phyloP scores from a whole-genome alignment of 345 rosid species.

The Citrus cavaleriei region DNA sequence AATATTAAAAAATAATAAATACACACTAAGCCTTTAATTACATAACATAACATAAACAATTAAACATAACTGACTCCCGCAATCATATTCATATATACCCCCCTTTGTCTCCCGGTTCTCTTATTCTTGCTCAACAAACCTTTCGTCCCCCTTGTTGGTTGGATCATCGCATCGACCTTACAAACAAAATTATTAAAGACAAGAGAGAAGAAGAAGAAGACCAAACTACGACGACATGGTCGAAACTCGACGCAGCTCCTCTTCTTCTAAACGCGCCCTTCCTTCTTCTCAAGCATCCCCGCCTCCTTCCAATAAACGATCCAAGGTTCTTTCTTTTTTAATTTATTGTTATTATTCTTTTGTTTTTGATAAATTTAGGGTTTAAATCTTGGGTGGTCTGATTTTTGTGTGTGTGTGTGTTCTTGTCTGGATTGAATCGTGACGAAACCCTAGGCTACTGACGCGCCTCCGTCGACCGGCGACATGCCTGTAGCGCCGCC shows the following conservation, averaged over 20 bases:
- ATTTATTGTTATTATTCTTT: neutral
- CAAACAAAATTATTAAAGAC: neutral
- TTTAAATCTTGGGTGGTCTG: conserved; percentile 23
- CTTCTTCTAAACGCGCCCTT: conserved; percentile 78
- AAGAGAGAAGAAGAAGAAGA: neutral
- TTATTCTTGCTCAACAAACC: no score
- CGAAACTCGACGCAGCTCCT: conserved; percentile 88
- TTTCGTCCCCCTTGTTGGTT: no score
- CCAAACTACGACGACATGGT: conserved; percentile 50
- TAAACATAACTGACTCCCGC: no score
- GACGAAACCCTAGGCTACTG: conserved; percentile 42
- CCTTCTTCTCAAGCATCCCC: conserved; percentile 50
- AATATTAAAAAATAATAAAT: no score
- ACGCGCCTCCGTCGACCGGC: conserved; percentile 53
- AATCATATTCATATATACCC: no score
- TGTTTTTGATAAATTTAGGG: neutral
- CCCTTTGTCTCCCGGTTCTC: no score
- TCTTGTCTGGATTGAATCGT: conserved; percentile 15
- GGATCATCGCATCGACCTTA: no score
- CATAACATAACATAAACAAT: no score
- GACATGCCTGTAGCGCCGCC: conserved; percentile 26
- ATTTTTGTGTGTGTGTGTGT: neutral
- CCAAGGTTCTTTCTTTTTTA: conserved; percentile 51
- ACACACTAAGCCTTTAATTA: no score
- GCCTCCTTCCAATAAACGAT: conserved; percentile 57